A percentile compares a stretch with the other conserved stretches of the same genome.
Evolutionary conservation across 805 yeast species (phyloP).

Genomic region (Myxozyma geophila): DNA sequence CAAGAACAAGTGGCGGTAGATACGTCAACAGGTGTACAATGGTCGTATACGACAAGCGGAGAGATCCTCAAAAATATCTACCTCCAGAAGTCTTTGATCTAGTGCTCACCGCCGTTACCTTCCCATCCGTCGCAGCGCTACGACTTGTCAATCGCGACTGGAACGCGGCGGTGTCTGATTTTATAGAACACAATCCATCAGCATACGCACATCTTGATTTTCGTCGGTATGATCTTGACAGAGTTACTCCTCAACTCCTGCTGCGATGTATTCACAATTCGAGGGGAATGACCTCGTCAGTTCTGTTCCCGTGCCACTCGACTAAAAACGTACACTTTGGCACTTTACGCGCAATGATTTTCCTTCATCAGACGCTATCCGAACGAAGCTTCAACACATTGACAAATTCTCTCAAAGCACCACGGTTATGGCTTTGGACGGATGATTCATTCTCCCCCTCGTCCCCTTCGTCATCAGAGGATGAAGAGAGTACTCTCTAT

Average conservation of each 20-base stretch:
- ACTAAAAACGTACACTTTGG: slow-evolving; percentile 27
- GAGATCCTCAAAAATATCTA: slow-evolving; percentile 22
- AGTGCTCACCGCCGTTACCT: slow-evolving; percentile 18
- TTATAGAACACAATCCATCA: slow-evolving; percentile 22
- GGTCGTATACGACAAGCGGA: slow-evolving; percentile 2
- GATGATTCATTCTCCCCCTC: neutral
- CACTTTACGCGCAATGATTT: slow-evolving; percentile 26
- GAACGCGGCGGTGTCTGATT: slow-evolving; percentile 18
- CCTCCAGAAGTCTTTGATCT: slow-evolving; percentile 26
- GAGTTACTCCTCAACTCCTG: slow-evolving; percentile 25
- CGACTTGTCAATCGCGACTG: slow-evolving; percentile 12
- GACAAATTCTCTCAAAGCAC: slow-evolving; percentile 11
- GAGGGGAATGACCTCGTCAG: slow-evolving; percentile 20
- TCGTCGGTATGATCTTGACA: slow-evolving; percentile 23
- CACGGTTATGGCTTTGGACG: neutral
- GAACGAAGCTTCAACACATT: slow-evolving; percentile 16
- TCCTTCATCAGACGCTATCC: slow-evolving; percentile 25
- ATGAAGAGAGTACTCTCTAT: neutral
- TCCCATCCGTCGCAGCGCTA: slow-evolving; percentile 13
- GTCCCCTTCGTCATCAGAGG: neutral
- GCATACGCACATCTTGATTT: slow-evolving; percentile 29
- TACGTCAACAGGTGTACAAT: neutral
- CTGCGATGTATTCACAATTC: slow-evolving; percentile 18
- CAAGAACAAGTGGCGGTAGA: neutral
- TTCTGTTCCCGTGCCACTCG: slow-evolving; percentile 26